Conservation (phyloP, 2,329 filamentous ascomycete genomes). For the Bipolaris cookei region DNA sequence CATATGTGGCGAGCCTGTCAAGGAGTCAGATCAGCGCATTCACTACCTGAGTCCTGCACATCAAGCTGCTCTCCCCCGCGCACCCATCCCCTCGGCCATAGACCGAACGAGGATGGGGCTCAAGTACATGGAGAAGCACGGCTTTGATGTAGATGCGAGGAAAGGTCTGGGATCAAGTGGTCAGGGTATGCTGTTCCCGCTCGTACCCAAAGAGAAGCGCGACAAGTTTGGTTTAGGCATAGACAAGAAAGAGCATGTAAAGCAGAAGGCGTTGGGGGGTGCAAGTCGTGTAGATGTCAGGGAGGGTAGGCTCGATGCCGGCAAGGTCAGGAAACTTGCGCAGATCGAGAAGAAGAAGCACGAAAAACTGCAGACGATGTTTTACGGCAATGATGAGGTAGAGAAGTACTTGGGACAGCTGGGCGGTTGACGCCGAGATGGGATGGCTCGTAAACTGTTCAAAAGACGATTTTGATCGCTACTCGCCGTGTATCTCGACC, state of each 20-base stretch:
- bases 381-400: slow-evolving; percentile 77
- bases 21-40: slow-evolving; percentile 52
- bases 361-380: slow-evolving; percentile 70
- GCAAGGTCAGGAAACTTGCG: slow-evolving; percentile 68
- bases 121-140: slow-evolving; percentile 67
- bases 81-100: slow-evolving; percentile 73
- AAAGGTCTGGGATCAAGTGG: slow-evolving; percentile 73
- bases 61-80: slow-evolving; percentile 72
- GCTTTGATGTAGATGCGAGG: slow-evolving; percentile 77
- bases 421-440: slow-evolving; percentile 7
- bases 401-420: slow-evolving; percentile 70
- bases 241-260: slow-evolving; percentile 48
- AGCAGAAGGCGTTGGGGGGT: slow-evolving; percentile 47
- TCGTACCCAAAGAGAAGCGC: slow-evolving; percentile 74
- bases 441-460: background rate
- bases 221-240: slow-evolving; percentile 77
- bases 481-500: no score
- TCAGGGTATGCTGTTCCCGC: slow-evolving; percentile 73
- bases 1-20: slow-evolving; percentile 48
- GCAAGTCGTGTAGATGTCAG: slow-evolving; percentile 45
- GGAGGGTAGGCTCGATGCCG: slow-evolving; percentile 65
- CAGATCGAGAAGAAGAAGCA: slow-evolving; percentile 67
- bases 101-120: slow-evolving; percentile 75
- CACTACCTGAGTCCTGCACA: slow-evolving; percentile 67
- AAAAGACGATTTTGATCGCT: no score